Evolutionary conservation across 164 flowering plant species (phyloP), one percentile per base, ranked within the genome.

Genomic region (Magnolia sinica): DNA sequence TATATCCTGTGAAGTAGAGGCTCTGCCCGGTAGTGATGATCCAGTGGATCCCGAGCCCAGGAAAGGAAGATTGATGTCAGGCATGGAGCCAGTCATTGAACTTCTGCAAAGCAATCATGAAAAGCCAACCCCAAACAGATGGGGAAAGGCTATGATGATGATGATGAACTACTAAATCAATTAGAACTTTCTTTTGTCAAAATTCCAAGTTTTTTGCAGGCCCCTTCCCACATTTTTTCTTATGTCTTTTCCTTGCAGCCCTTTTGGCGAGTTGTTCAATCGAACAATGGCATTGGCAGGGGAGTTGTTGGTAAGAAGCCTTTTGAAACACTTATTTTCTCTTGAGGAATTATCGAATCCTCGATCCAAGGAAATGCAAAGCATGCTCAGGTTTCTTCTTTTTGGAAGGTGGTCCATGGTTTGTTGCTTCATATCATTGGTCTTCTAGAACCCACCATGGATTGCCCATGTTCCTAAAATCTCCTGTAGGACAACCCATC

Each of bases 281-380:
- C 76, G 75, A 68, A 74, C 50, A 73, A 73, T 70, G 82, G 81
- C 74, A 87, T 85, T 80, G 96, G 96, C 50, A 87, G 91, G 87
- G 99, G 99, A 55, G 98, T 96, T 75, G 94, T 90, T 75, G 99
- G 99, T 96, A 79, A 87, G 89, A 82, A 83, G 45, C 49, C 76
- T 69, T 66, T 71, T 2, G 68, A 64, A 18, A 16, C 61, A 55
- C 45, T 37, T 37, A 37, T 37, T 37, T 37, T 37, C 45, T 37
- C 45, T 37, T 4, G 45, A 37, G 45, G 45, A 37, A 37, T 37
- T 37, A 37, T 37, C 45, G 45, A 37, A 37, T 37, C 45, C 45
- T 37, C 45, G 45, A 37, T 37, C 45, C 45, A 37, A 37, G 4
- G 45, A 37, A 3, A 37, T 37, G 45, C 45, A 37, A 37, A 37